Evolutionary conservation across 192 early-diverging fungal genomes (phyloP), one percentile per base, ranked within the genome.

Genomic region (Podila minutissima): DNA sequence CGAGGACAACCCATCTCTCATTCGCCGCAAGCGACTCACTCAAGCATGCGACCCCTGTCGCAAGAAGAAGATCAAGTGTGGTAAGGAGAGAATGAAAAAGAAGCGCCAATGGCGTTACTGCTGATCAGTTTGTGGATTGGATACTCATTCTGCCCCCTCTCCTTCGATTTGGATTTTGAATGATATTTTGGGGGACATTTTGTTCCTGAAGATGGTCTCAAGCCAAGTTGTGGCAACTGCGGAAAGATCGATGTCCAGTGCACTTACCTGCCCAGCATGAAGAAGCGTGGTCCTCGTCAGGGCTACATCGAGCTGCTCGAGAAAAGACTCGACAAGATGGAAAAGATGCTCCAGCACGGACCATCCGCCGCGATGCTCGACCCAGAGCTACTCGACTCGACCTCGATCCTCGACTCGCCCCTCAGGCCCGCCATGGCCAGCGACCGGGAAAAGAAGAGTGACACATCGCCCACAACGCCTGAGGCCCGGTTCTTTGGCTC

Each of bases 281-380:
- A 96, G 78, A 97, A 97, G 84, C 87, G 95, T 48, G 95, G 96
- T 2, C 96, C 95, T 35, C 91, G 95, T n/a, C 91, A 89, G 37
- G 93, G 94, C 1, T 92, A 94, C 67, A 93, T 95, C 59, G 93
- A 92, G 74, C 84, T 90, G 12, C 83, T 95, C 13, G 94, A 95
- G 74, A 91, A 92, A 53, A 86, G 92, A 22, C 76, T 95, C 22
- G 89, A 92, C 65, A 89, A 92, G 60, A 93, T 95, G 92, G 94
- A 95, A 82, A 86, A 88, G 49, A 74, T 94, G 65, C 81, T 95
- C 26, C 83, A 88, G 33, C 84, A 81, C n/a, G 77, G 77, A 19
- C 69, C 65, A 32, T 22, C 29, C 15, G 62, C 59, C 7, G 53
- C 53, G 9, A 32, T 22, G 0, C 20, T 73, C 17, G 77, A 73